Evolutionary conservation across 2,329 filamentous ascomycete genomes (phyloP), one percentile per base, ranked within the genome.

Genomic region (Albifimbria verrucaria): DNA sequence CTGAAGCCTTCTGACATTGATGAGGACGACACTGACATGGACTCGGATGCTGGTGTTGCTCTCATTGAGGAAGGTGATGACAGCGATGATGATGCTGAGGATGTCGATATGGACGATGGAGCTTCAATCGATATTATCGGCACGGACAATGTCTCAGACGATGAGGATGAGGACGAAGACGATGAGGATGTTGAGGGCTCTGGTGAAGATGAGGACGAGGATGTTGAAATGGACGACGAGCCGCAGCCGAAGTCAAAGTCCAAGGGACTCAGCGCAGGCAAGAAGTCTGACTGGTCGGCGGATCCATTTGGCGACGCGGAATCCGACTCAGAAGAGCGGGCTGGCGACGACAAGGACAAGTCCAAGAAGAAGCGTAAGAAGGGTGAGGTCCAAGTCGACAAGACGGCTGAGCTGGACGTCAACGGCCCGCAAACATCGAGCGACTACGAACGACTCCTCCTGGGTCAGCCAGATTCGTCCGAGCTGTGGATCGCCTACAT

Each of bases 401-500:
- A 86, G 58, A 99, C 93, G 4, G 94, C 89, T n/a, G 90, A 96
- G 62, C 83, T 99, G 11, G 92, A 97, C 68, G 85, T 83, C 46
- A 85, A 92, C 61, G 93, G 93, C 0, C 94, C 94, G 2, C 92
- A 95, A 68, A 93, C 90, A 1, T 83, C 90, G 17, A 90, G 89
- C 57, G 95, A 99, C 71, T 99, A 92, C 69, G 95, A 99, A 74
- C 88, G 94, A 61, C 85, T 97, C 22, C 82, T 99, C 42, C 83
- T 99, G 21, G 90, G 92, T 52, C 89, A 96, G 68, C 92, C 94
- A 2, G 92, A 97, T 73, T 93, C 90, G n/a, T 95, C 93, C 1
- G 79, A 88, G 56, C 81, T 97, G 24, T 99, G 94, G 94, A 90
- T 97, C 51, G 84, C 90, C 59, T 99, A 99, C 75, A 97, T 99